These are phyloP conservation scores for Hypoxylon sp. DNA, from an alignment of 2,329 filamentous ascomycete species.

Conservation along the genomic window DNA sequence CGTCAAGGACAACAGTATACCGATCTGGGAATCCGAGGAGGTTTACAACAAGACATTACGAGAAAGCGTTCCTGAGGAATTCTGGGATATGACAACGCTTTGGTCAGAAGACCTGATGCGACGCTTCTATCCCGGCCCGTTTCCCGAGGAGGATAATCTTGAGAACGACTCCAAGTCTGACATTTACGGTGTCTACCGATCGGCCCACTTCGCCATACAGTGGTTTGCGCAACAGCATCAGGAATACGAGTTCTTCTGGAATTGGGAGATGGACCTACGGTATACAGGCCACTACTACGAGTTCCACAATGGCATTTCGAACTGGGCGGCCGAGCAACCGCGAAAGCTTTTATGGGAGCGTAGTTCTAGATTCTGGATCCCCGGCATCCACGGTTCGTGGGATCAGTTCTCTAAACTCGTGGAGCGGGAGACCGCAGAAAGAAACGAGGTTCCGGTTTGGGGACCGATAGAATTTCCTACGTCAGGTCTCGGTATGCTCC, in stretches of 20 bases:
- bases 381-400: slow-evolving; percentile 62
- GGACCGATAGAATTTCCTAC: slow-evolving; percentile 56
- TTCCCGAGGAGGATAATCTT: slow-evolving; percentile 62
- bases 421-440: slow-evolving; percentile 56
- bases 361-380: slow-evolving; percentile 68
- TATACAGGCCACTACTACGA: slow-evolving; percentile 60
- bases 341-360: slow-evolving; percentile 69
- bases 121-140: slow-evolving; percentile 66
- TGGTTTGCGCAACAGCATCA: slow-evolving; percentile 55
- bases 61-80: slow-evolving; percentile 67
- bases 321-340: slow-evolving; percentile 65
- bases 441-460: slow-evolving; percentile 61
- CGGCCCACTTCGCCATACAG: slow-evolving; percentile 54
- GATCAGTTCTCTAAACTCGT: slow-evolving; percentile 64
- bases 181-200: slow-evolving; percentile 62
- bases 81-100: slow-evolving; percentile 71
- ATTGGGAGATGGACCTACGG: slow-evolving; percentile 57
- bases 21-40: slow-evolving; percentile 43
- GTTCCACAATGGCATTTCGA: slow-evolving; percentile 60
- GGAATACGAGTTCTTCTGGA: slow-evolving; percentile 58
- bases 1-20: slow-evolving; percentile 55
- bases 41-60: slow-evolving; percentile 60
- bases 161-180: slow-evolving; percentile 52
- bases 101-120: slow-evolving; percentile 74
- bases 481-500: slow-evolving; percentile 59